A percentile compares a stretch with the other conserved stretches of the same genome.
Evolutionary conservation across 2,329 filamentous ascomycete species (phyloP).

Genomic region (Mycosphaerelloides madeirae): DNA sequence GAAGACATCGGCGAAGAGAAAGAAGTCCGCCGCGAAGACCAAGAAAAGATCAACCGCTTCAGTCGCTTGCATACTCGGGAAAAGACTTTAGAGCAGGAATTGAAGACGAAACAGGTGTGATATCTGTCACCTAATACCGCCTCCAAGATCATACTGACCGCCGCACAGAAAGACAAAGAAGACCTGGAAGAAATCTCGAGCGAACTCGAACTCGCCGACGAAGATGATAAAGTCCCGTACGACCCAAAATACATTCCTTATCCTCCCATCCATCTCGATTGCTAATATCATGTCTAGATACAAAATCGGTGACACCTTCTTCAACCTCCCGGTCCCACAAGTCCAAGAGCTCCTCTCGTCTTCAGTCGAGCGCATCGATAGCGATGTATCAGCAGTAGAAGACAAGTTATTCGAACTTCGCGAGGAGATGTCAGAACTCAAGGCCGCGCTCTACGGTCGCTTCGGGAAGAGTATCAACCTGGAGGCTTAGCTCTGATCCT

Average conservation of each 20-base stretch:
- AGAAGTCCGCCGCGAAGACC: constrained; percentile 91
- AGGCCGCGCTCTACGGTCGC: constrained; percentile 86
- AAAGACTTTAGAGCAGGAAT: constrained; percentile 69
- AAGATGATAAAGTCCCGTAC: constrained; percentile 89
- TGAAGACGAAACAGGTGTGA: constrained; percentile 72
- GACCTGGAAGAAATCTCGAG: constrained; percentile 88
- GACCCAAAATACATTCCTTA: constrained; percentile 31
- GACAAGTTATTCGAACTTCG: constrained; percentile 68
- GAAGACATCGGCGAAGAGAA: constrained; percentile 71
- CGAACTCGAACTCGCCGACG: constrained; percentile 90
- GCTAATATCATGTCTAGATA: constrained; percentile 56
- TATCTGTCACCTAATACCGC: neutral
- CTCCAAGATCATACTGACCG: neutral
- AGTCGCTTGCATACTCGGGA: constrained; percentile 89
- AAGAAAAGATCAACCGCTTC: constrained; percentile 98
- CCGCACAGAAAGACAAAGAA: constrained; percentile 86
- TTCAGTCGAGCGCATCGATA: constrained; percentile 68
- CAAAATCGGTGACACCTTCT: constrained; percentile 94
- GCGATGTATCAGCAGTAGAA: constrained; percentile 70
- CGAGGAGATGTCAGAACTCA: constrained; percentile 84
- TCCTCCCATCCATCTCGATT: neutral
- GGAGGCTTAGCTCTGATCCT: constrained; percentile 55
- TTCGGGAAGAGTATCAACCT: constrained; percentile 97
- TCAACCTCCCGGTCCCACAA: constrained; percentile 75
- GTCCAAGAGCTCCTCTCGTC: constrained; percentile 78